Evolutionary conservation across 2,329 filamentous ascomycete species (phyloP).

Genomic region (Xylariaceae sp.): DNA sequence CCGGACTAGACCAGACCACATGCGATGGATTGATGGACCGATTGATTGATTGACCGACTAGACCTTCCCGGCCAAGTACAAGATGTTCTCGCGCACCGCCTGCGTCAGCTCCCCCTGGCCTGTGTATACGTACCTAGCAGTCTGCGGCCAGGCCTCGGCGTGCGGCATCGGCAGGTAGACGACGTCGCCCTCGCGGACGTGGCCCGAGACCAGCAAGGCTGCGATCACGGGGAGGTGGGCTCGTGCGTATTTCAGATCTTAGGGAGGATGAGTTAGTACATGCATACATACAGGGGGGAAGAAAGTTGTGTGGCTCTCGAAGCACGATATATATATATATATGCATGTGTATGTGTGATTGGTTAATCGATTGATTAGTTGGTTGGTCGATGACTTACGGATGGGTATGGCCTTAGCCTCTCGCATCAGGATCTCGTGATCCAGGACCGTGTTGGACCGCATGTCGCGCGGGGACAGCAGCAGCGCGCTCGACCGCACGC

Average conservation of each 20-base stretch:
- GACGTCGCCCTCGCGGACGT: conserved; percentile 54
- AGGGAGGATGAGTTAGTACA: not conserved
- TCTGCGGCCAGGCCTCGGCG: conserved; percentile 58
- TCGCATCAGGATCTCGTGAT: conserved; percentile 30
- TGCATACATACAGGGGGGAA: conserved; percentile 3
- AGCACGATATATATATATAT: too few relatives aligned
- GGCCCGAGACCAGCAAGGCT: conserved; percentile 56
- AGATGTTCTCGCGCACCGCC: conserved; percentile 54
- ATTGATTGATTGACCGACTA: conserved; percentile 27
- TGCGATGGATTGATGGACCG: not conserved
- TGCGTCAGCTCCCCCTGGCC: conserved; percentile 50
- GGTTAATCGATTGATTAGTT: conserved; percentile 6
- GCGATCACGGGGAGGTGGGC: conserved; percentile 57
- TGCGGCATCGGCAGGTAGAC: conserved; percentile 62
- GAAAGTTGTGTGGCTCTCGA: too few relatives aligned
- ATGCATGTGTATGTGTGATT: not conserved
- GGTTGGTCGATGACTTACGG: conserved; percentile 42
- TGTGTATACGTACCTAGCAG: conserved; percentile 59
- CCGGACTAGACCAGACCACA: not conserved
- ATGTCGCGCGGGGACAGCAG: conserved; percentile 20
- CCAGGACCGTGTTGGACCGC: conserved; percentile 14
- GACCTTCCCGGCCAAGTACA: conserved; percentile 56
- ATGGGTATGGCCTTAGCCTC: conserved; percentile 46
- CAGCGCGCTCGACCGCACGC: conserved; percentile 24
- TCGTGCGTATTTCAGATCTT: conserved; percentile 53